Base-by-base conservation (phyloP, 1,284 basidiomycete species). In the Baeospora myosura region DNA sequence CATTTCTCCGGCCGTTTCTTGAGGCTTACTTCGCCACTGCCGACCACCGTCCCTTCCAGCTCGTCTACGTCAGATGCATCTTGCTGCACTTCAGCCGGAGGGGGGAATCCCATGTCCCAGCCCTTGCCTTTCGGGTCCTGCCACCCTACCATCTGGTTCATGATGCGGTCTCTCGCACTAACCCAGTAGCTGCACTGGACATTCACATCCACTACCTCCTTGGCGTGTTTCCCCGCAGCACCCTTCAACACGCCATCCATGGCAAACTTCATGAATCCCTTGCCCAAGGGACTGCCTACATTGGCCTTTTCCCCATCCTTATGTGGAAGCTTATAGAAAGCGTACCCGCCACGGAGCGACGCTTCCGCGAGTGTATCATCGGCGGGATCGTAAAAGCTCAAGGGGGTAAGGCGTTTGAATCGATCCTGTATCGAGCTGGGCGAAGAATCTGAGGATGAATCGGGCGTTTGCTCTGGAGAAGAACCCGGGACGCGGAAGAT, bases 141-240 rank as follows among this genome's bases (percentile, higher is more conserved):
- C 82, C 89, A 97, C 3, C 97, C 78, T 4, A 97, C 94, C 76
- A 92, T 83, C 67, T 98, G 96, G 54, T 92, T 89, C 59, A 84
- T 63, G 50, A 98, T 88, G 17, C 96, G 81, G 57, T 98, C 94
- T 17, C 94, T 72, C 1, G 92, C 87, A 48, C 87, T 89, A 57
- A 97, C 93, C 96, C 95, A 98, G 63, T 98, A 99, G 57, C 87
- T 92, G 68, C 95, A 98, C 54, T 92, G 83, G 0, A 90, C 87
- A 54, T 94, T 98, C 76, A 98, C 83, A 46, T 92, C 84, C 43
- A 97, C 69, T 0, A 95, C 93, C 36, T 85, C 83, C 54, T 76
- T 76, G 1, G 94, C 91, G 41, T 86, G 83, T 36, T 76, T 72
- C 2, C 81, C 83, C 0, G 88, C 82, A 49, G 43, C 46, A 46